Evolutionary conservation across 345 rosid genomes (phyloP).

Genomic region (Hirschfeldia incana): DNA sequence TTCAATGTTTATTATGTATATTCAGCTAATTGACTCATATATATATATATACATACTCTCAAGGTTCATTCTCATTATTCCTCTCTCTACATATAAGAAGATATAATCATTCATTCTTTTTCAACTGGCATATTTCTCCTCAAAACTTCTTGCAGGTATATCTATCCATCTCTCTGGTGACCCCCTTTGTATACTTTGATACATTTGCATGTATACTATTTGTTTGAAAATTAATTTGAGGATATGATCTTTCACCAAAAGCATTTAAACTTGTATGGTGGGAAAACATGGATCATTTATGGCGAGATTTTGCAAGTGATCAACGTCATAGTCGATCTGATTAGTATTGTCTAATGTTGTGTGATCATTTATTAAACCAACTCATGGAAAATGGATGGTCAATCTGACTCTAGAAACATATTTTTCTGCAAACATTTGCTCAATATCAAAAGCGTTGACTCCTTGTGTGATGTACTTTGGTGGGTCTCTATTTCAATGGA

Average conservation of each 20-base stretch:
- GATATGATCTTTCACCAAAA: background rate
- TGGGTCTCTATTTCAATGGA: background rate
- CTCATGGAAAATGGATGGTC: background rate
- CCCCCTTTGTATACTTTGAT: background rate
- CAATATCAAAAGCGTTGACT: conserved; percentile 24
- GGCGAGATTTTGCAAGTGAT: background rate
- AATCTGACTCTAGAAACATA: conserved; percentile 5
- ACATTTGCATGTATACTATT: conserved; percentile 2
- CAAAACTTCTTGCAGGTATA: conserved; percentile 4
- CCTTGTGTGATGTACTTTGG: background rate
- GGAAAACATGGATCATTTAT: background rate
- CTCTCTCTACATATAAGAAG: conserved; percentile 5
- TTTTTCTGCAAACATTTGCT: background rate
- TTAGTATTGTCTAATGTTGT: background rate
- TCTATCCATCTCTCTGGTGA: background rate
- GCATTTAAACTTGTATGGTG: background rate
- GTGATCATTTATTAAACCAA: background rate
- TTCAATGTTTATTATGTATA: too few relatives aligned
- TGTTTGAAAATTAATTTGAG: background rate
- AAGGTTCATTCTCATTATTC: background rate
- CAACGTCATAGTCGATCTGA: background rate
- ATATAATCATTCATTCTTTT: conserved; percentile 14
- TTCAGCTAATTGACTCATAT: too few relatives aligned
- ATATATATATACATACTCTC: background rate
- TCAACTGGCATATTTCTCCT: conserved; percentile 2